Evolutionary conservation across 2,329 filamentous ascomycete species (phyloP).

Genomic region (Lachnellula occidentalis): DNA sequence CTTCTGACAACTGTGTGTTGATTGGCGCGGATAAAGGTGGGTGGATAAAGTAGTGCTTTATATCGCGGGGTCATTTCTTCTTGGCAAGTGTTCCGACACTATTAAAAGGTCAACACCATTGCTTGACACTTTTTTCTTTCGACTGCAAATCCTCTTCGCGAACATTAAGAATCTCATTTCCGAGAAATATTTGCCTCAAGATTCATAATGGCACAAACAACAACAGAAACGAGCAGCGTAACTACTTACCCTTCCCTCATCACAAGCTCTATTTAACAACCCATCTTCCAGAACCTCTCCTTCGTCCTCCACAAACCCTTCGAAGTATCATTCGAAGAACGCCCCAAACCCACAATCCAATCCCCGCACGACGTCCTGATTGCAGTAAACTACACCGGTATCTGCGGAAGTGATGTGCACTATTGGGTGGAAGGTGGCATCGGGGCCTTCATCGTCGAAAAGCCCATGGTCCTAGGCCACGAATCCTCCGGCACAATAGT

Average conservation of each 20-base stretch:
- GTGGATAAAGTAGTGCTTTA: constrained; percentile 10
- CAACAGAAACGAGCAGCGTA: constrained; percentile 14
- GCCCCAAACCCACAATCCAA: constrained; percentile 38
- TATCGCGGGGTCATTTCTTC: constrained; percentile 1
- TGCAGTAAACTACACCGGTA: constrained; percentile 58
- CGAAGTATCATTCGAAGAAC: constrained; percentile 30
- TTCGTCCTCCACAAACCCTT: constrained; percentile 34
- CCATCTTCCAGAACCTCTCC: constrained; percentile 31
- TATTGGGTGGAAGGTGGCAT: constrained; percentile 67
- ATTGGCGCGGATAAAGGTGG: constrained; percentile 25
- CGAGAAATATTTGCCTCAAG: background rate
- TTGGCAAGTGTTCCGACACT: constrained; percentile 4
- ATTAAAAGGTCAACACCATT: too few species aligned
- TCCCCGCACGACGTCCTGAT: constrained; percentile 54
- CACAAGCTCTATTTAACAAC: constrained; percentile 1
- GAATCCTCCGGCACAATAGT: constrained; percentile 77
- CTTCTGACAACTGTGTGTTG: background rate
- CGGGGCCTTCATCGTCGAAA: constrained; percentile 59
- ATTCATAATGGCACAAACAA: constrained; percentile 11
- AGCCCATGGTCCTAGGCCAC: constrained; percentile 63
- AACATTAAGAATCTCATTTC: too few species aligned
- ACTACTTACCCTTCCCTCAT: background rate
- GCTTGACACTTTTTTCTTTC: background rate
- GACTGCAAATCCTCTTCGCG: background rate
- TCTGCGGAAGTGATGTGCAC: constrained; percentile 66